Base-by-base conservation (phyloP, 495 filamentous ascomycete species). In the Penicillium soppii region DNA sequence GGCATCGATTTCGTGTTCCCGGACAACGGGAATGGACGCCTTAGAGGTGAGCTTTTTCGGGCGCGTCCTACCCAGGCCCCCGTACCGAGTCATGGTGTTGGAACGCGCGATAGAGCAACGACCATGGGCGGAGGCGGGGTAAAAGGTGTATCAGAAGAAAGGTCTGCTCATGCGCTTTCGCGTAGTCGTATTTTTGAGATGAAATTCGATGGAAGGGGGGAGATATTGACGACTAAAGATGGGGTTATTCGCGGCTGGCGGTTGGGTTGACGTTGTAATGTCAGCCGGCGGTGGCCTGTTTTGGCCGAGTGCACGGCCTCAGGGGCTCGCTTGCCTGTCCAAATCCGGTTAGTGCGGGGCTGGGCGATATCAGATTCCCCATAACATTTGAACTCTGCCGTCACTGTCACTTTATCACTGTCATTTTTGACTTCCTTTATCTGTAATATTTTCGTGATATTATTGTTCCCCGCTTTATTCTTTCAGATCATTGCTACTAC, bases 1-100 rank as follows among this genome's bases (percentile, higher is more conserved):
- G 52, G 70, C 65, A 65, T 97, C 94, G 71, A 97, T 87, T 52
- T 97, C 89, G 61, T 90, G 79, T 76, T 97, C 91, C 60, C 88
- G 80, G 60, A 96, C 80, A 54, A 98, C 84, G 50, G 84, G 83
- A 52, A 97, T 88, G 53, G 78, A 82, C 66, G 90, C 88, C 75
- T 92, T 92, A 56, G 87, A 86, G 62, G 83, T 88, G 64, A 97
- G 82, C 78, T 97, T 97, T 78, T 92, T 91, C 69, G 88, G 86
- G 69, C 92, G 84, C 69, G 74, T 78, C 68, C 74, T 72, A 59
- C 73, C 74, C 70, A 77, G 55, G 62, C 71, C 73, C 71, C 72
- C 72, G 72, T 75, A 74, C 86, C 82, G 70, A 85, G 83, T 76
- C 84, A 79, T 78, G 80, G 78, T 78, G 85, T 85, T 78, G 73